A percentile compares a stretch with the other conserved stretches of the same genome.
Evolutionary conservation across 2,329 filamentous ascomycete genomes (phyloP).

Genomic region (Huntiella abstrusa): DNA sequence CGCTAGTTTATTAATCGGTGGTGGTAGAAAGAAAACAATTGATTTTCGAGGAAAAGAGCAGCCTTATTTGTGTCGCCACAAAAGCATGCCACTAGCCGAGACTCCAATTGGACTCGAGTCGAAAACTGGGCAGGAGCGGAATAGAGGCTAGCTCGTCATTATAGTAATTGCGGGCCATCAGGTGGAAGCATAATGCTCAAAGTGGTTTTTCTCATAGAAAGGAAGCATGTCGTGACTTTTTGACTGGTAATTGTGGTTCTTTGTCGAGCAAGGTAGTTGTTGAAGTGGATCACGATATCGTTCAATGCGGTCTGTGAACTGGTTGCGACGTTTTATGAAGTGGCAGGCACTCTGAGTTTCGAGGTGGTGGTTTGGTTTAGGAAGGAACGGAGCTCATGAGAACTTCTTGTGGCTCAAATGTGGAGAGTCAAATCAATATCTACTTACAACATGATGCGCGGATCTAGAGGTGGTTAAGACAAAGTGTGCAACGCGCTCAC

Average conservation of each 20-base stretch:
- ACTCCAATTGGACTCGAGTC: too few relatives aligned
- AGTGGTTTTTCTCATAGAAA: too few relatives aligned
- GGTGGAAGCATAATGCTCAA: too few relatives aligned
- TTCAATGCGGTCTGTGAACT: neutral
- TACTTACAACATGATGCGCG: slow-evolving; percentile 7
- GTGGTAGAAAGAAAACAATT: neutral
- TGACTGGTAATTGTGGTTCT: neutral
- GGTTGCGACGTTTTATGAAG: neutral
- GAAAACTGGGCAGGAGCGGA: too few relatives aligned
- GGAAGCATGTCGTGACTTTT: too few relatives aligned
- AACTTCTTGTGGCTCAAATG: neutral
- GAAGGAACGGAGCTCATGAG: neutral
- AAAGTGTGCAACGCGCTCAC: neutral
- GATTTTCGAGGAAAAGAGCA: too few relatives aligned
- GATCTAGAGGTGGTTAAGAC: neutral
- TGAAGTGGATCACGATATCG: neutral
- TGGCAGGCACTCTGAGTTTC: neutral
- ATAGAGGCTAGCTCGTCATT: too few relatives aligned
- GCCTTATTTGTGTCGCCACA: too few relatives aligned
- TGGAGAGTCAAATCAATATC: neutral
- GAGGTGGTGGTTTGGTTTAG: neutral
- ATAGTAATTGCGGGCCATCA: too few relatives aligned
- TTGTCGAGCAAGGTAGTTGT: neutral
- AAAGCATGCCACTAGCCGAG: too few relatives aligned
- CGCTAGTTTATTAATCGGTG: neutral